Conservation (phyloP, 2,329 filamentous ascomycete genomes). For the Scortechinia acanthostroma region DNA sequence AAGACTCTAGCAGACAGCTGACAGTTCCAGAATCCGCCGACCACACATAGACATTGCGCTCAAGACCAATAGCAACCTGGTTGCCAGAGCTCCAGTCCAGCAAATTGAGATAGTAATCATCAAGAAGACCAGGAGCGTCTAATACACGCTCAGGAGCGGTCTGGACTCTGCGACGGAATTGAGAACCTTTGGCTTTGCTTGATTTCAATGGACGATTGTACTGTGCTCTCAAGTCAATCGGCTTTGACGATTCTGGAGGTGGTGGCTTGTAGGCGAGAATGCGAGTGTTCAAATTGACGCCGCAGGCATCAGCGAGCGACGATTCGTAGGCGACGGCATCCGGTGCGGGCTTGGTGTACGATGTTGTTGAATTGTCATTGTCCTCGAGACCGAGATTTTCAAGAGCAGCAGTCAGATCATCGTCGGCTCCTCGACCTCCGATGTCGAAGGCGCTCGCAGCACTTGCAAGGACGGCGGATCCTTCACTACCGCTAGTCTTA, state of each 20-base stretch:
- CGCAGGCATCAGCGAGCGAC: slow-evolving; percentile 82
- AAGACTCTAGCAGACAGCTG: slow-evolving; percentile 79
- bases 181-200: slow-evolving; percentile 65
- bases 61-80: slow-evolving; percentile 94
- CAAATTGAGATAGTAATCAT: slow-evolving; percentile 98
- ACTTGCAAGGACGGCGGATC: slow-evolving; percentile 69
- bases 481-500: slow-evolving; percentile 64
- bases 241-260: slow-evolving; percentile 94
- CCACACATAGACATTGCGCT: slow-evolving; percentile 97
- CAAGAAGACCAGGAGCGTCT: slow-evolving; percentile 88
- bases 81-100: slow-evolving; percentile 97
- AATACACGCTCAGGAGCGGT: slow-evolving; percentile 93
- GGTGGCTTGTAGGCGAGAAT: slow-evolving; percentile 98
- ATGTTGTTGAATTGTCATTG: slow-evolving; percentile 61
- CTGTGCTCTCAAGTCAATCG: slow-evolving; percentile 91
- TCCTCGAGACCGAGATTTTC: slow-evolving; percentile 71
- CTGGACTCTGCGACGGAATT: slow-evolving; percentile 84
- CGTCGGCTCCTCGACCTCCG: slow-evolving; percentile 47
- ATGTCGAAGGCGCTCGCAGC: slow-evolving; percentile 63
- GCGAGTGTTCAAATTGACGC: slow-evolving; percentile 84
- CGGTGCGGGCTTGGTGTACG: slow-evolving; percentile 73
- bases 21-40: slow-evolving; percentile 90
- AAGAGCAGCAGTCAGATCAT: slow-evolving; percentile 73
- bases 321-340: slow-evolving; percentile 88
- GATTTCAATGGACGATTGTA: slow-evolving; percentile 94